Conservation (phyloP, 2,329 filamentous ascomycete species). For the Aplosporella prunicola region DNA sequence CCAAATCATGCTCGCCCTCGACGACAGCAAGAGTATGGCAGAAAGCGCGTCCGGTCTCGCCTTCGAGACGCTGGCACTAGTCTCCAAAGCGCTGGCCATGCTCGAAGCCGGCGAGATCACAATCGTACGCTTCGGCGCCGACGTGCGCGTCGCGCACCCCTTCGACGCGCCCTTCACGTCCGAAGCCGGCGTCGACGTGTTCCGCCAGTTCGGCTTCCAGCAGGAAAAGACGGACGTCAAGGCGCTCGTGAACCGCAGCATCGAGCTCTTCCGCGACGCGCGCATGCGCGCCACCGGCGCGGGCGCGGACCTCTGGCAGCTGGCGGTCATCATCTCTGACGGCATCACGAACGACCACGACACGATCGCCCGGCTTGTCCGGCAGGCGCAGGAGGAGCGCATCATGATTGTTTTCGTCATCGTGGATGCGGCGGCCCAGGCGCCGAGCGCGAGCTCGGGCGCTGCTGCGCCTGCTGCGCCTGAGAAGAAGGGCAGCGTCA, state of each 20-base stretch:
- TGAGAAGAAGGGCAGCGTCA: slow-evolving; percentile 57
- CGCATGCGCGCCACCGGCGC: slow-evolving; percentile 46
- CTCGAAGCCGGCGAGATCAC: slow-evolving; percentile 92
- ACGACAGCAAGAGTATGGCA: slow-evolving; percentile 91
- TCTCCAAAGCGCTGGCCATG: slow-evolving; percentile 79
- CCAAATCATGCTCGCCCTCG: slow-evolving; percentile 94
- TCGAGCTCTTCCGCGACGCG: slow-evolving; percentile 73
- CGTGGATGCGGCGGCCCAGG: slow-evolving; percentile 63
- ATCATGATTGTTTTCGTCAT: slow-evolving; percentile 99
- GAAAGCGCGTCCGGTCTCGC: slow-evolving; percentile 72
- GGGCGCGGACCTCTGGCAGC: slow-evolving; percentile 68
- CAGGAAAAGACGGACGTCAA: slow-evolving; percentile 82
- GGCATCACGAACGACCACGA: slow-evolving; percentile 89
- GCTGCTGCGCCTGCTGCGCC: too few relatives aligned
- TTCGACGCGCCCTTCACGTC: slow-evolving; percentile 74
- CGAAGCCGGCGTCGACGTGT: slow-evolving; percentile 72
- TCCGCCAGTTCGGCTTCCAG: slow-evolving; percentile 75
- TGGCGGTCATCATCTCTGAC: slow-evolving; percentile 87
- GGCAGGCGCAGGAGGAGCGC: slow-evolving; percentile 81
- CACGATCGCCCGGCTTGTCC: slow-evolving; percentile 67
- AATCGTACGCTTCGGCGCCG: slow-evolving; percentile 78
- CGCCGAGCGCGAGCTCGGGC: slow-evolving; percentile 6
- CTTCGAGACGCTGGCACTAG: slow-evolving; percentile 87
- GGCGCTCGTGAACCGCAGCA: slow-evolving; percentile 64
- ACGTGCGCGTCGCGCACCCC: slow-evolving; percentile 75